phyloP scores from a whole-genome alignment of 2,329 filamentous ascomycete genomes.

The Huntiella abstrusa region DNA sequence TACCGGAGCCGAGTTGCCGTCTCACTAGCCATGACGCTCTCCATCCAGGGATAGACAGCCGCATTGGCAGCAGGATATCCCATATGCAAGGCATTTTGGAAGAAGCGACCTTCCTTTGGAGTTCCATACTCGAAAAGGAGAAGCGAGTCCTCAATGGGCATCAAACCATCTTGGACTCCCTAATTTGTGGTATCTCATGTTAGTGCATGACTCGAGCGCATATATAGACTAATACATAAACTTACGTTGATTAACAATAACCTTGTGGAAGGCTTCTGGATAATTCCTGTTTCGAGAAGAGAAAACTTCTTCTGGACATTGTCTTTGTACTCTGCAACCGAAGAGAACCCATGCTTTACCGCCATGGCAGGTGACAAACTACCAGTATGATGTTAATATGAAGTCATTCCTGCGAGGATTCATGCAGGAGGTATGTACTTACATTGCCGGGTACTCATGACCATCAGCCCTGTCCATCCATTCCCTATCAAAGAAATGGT shows the following conservation, averaged over 20 bases:
- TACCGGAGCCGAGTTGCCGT: not conserved
- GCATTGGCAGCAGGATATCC: constrained; percentile 43
- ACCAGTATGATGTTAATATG: not conserved
- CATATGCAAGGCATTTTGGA: constrained; percentile 44
- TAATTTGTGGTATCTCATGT: constrained; percentile 15
- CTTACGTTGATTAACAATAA: constrained; percentile 42
- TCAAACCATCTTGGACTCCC: constrained; percentile 43
- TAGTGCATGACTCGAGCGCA: not conserved
- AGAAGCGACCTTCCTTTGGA: constrained; percentile 45
- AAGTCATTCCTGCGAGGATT: constrained; percentile 4
- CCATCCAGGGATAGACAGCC: constrained; percentile 43
- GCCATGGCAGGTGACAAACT: constrained; percentile 36
- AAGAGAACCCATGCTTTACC: constrained; percentile 41
- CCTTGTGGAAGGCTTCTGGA: constrained; percentile 35
- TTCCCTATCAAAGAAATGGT: constrained; percentile 33
- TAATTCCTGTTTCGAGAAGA: constrained; percentile 37
- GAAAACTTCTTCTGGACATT: constrained; percentile 42
- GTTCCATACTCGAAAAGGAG: constrained; percentile 44
- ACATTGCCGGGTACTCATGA: constrained; percentile 47
- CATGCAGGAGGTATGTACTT: constrained; percentile 13
- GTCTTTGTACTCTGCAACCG: constrained; percentile 34
- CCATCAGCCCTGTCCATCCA: constrained; percentile 42
- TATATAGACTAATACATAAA: constrained; percentile 3
- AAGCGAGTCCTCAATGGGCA: constrained; percentile 50
- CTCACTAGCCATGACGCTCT: constrained; percentile 27